Base-by-base conservation (phyloP, 2,329 filamentous ascomycete species). In the Pseudogymnoascus sp. region DNA sequence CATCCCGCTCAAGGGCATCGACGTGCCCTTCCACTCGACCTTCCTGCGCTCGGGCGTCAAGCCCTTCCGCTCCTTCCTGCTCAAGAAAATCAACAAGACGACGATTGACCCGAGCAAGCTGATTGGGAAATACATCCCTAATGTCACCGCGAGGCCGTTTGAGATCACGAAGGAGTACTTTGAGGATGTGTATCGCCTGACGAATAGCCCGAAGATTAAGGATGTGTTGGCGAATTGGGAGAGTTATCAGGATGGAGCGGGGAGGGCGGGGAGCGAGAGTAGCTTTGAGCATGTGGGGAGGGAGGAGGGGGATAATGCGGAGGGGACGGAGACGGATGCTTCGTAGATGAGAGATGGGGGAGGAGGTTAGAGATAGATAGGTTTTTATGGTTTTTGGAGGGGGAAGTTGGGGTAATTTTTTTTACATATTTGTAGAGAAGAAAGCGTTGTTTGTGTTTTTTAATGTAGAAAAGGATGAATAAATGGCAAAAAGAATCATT, bases 81-180 rank as follows among this genome's bases (percentile, higher is more conserved):
- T 97, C 71, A 99, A 97, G 90, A 99, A 99, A 86, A 97, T 99
- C 80, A 92, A 97, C 84, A 96, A 96, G 86, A 97, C 93, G 23
- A 96, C 90, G 62, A 97, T 99, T 76, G 95, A 99, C 76, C 95
- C 95, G 4, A 89, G 90, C 76, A 97, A 97, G 83, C 80, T 99
- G 73, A 84, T 99, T 69, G 95, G 95, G 73, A 99, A 99, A 80
- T 99, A 99, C 80, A 97, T 99, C 69, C 95, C 95, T 70, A 99
- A 99, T 78, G 96, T 99, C 69, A 99, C 95, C 63, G 95, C 95
- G 64, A 88, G 88, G 78, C 95, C 95, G 15, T 99, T 99, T 75
- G 91, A 92, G 76, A 82, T 99, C 69, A 96, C 92, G 63, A 96
- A 93, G 83, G 95, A 97, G 80, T 99, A 99, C 80, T 99, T 99